Evolutionary conservation across 2,329 filamentous ascomycete species (phyloP).

Genomic region (Cordyceps farinosa): DNA sequence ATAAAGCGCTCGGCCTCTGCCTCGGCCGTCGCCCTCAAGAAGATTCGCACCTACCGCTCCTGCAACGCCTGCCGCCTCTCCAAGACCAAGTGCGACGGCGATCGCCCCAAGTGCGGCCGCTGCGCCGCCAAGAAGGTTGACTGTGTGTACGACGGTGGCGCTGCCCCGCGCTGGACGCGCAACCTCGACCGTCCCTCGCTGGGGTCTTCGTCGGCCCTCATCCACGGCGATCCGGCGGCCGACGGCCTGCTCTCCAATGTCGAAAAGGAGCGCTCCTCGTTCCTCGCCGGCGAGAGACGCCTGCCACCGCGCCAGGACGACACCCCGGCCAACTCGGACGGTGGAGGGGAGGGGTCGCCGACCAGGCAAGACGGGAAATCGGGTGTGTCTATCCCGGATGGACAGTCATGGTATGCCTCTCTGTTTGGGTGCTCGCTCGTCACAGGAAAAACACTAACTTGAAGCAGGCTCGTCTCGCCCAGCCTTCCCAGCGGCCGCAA

Average conservation of each 20-base stretch:
- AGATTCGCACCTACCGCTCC: constrained; percentile 40
- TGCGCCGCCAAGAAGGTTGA: constrained; percentile 33
- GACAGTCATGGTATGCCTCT: constrained; percentile 20
- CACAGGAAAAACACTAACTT: background rate
- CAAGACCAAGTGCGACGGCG: constrained; percentile 42
- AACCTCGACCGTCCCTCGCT: constrained; percentile 27
- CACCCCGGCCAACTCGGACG: constrained; percentile 11
- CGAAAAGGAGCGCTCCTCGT: constrained; percentile 15
- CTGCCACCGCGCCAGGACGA: constrained; percentile 14
- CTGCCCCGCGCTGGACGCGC: constrained; percentile 36
- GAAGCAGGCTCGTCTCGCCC: constrained; percentile 32
- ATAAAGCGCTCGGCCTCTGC: constrained; percentile 17
- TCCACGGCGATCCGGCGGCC: constrained; percentile 13
- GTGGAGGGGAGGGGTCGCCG: background rate
- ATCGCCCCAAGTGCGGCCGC: constrained; percentile 36
- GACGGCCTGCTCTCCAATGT: background rate
- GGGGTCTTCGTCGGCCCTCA: constrained; percentile 4
- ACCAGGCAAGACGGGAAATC: constrained; percentile 2
- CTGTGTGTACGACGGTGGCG: constrained; percentile 38
- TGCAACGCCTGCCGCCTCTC: constrained; percentile 38
- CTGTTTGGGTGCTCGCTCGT: background rate
- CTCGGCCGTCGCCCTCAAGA: constrained; percentile 32
- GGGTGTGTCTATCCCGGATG: constrained; percentile 16
- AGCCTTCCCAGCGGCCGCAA: constrained; percentile 33
- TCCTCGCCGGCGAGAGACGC: constrained; percentile 11